Evolutionary conservation across 129 eudicot species (phyloP).

Genomic region (Mikania micrantha): DNA sequence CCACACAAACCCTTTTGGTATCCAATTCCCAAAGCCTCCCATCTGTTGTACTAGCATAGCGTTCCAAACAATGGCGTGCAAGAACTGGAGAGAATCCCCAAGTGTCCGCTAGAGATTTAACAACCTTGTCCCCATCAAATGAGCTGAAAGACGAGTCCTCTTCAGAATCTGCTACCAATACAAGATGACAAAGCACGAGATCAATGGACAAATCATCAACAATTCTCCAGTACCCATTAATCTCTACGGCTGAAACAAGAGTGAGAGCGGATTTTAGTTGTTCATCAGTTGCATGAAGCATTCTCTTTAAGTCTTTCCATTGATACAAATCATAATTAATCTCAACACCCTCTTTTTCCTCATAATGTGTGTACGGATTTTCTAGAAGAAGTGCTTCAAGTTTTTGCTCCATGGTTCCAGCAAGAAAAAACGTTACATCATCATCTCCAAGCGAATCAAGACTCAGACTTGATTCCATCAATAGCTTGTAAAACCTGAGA

Average conservation of each 20-base stretch:
- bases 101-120: constrained; percentile 35
- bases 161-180: constrained; percentile 28
- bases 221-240: no score
- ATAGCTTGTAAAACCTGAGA: constrained; percentile 10
- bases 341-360: no score
- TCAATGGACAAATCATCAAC: constrained; percentile 60
- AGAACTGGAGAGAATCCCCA: constrained; percentile 46
- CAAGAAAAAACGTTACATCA: no score
- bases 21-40: no score
- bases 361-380: constrained; percentile 55
- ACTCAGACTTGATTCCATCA: constrained; percentile 30
- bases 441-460: constrained; percentile 41
- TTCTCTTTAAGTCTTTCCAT: constrained; percentile 65
- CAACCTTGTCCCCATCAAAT: constrained; percentile 57
- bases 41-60: constrained; percentile 36
- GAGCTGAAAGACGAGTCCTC: constrained; percentile 60
- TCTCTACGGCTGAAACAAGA: constrained; percentile 65
- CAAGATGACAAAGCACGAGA: constrained; percentile 40
- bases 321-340: no score
- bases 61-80: constrained; percentile 66
- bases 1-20: no score
- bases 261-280: constrained; percentile 56
- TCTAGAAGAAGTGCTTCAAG: constrained; percentile 55
- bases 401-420: no score
- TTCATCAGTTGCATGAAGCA: constrained; percentile 77